phyloP scores from a whole-genome alignment of 805 yeast species.

The Monosporozyma yasuniensis region DNA sequence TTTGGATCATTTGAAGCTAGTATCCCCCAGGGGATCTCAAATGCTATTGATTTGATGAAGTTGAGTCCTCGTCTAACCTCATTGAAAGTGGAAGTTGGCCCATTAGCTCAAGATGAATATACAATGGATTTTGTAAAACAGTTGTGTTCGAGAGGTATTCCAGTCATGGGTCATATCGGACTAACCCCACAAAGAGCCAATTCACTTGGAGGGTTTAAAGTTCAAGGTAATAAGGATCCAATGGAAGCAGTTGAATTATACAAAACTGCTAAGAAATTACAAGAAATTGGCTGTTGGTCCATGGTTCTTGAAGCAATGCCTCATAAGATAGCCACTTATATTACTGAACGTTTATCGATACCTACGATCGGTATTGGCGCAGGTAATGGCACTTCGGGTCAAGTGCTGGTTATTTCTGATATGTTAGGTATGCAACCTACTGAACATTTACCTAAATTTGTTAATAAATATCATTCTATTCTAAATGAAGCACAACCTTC shows the following conservation, averaged over 20 bases:
- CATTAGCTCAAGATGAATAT: slow-evolving; percentile 32
- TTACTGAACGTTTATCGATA: slow-evolving; percentile 50
- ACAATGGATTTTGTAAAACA: slow-evolving; percentile 44
- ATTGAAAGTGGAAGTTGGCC: slow-evolving; percentile 73
- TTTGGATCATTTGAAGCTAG: slow-evolving; percentile 76
- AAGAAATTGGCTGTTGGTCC: slow-evolving; percentile 67
- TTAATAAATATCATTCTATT: slow-evolving; percentile 55
- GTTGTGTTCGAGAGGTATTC: slow-evolving; percentile 64
- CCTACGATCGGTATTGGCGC: slow-evolving; percentile 98
- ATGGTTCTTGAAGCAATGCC: slow-evolving; percentile 85
- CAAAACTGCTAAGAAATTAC: slow-evolving; percentile 60
- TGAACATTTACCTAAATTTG: slow-evolving; percentile 51
- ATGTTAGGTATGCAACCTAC: slow-evolving; percentile 64
- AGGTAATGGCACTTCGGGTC: slow-evolving; percentile 76
- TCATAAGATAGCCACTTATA: slow-evolving; percentile 50
- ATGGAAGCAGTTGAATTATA: slow-evolving; percentile 47
- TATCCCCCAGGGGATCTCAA: slow-evolving; percentile 55
- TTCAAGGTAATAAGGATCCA: slow-evolving; percentile 60
- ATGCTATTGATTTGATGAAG: slow-evolving; percentile 44
- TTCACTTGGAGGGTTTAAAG: slow-evolving; percentile 75
- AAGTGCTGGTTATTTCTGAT: slow-evolving; percentile 83
- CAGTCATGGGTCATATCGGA: slow-evolving; percentile 88
- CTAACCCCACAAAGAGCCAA: slow-evolving; percentile 83
- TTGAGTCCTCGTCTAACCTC: slow-evolving; percentile 22
- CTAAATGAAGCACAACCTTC: slow-evolving; percentile 42